A percentile compares a stretch with the other conserved stretches of the same genome.
phyloP scores from a whole-genome alignment of 2,329 filamentous ascomycete species.

The Colletotrichum sidae region DNA sequence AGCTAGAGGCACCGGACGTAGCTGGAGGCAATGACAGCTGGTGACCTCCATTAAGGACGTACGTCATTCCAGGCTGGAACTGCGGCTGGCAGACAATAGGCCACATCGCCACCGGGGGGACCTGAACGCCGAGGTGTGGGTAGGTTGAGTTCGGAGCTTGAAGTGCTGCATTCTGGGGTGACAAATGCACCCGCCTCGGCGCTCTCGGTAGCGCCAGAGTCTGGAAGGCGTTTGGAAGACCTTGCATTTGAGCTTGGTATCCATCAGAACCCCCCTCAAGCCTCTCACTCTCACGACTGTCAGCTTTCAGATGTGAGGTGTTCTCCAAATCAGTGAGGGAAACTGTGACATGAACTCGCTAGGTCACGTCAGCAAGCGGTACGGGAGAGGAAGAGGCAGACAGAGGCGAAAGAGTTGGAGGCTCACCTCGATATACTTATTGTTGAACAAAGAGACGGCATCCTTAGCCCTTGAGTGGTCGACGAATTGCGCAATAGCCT shows the following conservation, averaged over 20 bases:
- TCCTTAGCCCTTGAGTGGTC: constrained; percentile 16
- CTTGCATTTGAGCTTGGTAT: constrained; percentile 1
- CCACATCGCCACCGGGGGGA: constrained; percentile 46
- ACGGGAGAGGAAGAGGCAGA: no score
- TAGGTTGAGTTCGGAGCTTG: constrained; percentile 5
- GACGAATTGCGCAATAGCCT: constrained; percentile 25
- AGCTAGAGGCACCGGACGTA: constrained; percentile 10
- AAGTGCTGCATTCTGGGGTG: constrained; percentile 2
- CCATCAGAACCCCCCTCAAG: no score
- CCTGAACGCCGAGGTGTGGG: constrained; percentile 37
- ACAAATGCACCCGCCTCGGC: constrained; percentile 1
- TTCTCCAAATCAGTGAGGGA: no score
- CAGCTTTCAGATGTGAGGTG: no score
- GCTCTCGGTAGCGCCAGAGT: constrained; percentile 21
- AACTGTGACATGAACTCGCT: no score
- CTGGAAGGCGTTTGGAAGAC: constrained; percentile 29
- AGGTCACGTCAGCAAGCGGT: no score
- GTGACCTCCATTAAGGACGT: constrained; percentile 42
- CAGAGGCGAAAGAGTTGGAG: no score
- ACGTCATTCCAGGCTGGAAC: constrained; percentile 43
- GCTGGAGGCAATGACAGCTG: constrained; percentile 7
- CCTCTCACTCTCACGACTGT: no score
- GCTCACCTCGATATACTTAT: constrained; percentile 30
- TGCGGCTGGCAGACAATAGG: constrained; percentile 49
- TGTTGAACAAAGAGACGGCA: constrained; percentile 17